A percentile compares a stretch with the other conserved stretches of the same genome.
phyloP scores from a whole-genome alignment of 495 filamentous ascomycete genomes.

The Neurospora hispaniola region DNA sequence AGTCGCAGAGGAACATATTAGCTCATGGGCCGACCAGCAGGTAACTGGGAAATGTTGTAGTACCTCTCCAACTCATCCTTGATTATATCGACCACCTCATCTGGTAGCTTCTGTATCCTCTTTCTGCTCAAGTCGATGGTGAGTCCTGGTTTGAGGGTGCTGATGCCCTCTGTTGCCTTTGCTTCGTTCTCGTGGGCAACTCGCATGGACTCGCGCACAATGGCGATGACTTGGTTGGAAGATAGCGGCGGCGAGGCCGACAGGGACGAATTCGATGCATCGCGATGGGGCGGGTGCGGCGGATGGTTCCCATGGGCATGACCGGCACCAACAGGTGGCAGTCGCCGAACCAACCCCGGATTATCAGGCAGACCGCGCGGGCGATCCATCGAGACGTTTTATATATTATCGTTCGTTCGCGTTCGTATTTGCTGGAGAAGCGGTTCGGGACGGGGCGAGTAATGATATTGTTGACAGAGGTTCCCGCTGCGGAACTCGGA shows the following conservation, averaged over 20 bases:
- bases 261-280: slow-evolving; percentile 25
- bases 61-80: slow-evolving; percentile 89
- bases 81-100: slow-evolving; percentile 84
- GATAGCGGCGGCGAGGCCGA: slow-evolving; percentile 33
- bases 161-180: slow-evolving; percentile 56
- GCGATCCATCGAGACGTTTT: slow-evolving; percentile 17
- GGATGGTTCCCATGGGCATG: slow-evolving; percentile 23
- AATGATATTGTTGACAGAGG: not conserved
- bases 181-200: slow-evolving; percentile 58
- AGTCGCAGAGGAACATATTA: slow-evolving; percentile 1
- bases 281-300: slow-evolving; percentile 27
- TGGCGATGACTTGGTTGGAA: slow-evolving; percentile 38
- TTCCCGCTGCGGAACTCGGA: not conserved
- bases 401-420: not conserved
- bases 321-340: slow-evolving; percentile 19
- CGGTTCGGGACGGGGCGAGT: not conserved
- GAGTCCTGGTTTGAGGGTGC: slow-evolving; percentile 62
- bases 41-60: not conserved
- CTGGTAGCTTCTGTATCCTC: slow-evolving; percentile 68
- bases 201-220: slow-evolving; percentile 56
- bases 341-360: slow-evolving; percentile 29
- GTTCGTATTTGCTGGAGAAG: not conserved
- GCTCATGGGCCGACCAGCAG: slow-evolving; percentile 2
- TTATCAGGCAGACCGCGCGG: slow-evolving; percentile 31
- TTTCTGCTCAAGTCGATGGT: slow-evolving; percentile 85